Evolutionary conservation across 441 rosid genomes (phyloP).

Genomic region (Bocquillonia castaneifolia): DNA sequence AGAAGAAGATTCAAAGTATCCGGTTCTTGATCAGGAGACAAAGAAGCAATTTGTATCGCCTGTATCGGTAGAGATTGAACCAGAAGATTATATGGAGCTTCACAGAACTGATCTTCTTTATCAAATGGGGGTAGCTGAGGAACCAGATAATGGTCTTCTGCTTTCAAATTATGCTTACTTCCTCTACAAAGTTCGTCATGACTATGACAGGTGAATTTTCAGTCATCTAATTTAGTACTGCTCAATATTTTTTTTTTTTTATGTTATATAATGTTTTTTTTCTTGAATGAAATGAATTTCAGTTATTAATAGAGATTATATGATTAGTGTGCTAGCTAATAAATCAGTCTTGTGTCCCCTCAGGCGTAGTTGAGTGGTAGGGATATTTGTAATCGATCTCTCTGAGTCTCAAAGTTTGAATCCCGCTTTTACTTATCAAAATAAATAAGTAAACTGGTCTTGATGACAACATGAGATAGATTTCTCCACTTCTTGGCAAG

Average conservation of each 20-base stretch:
- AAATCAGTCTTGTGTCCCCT: too few species aligned
- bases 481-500: too few species aligned
- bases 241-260: too few species aligned
- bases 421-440: too few species aligned
- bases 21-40: slow-evolving; percentile 34
- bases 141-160: slow-evolving; percentile 56
- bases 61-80: slow-evolving; percentile 37
- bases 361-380: too few species aligned
- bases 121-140: slow-evolving; percentile 50
- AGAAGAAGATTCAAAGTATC: slow-evolving; percentile 21
- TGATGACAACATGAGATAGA: too few species aligned
- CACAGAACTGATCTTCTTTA: slow-evolving; percentile 49
- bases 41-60: slow-evolving; percentile 37
- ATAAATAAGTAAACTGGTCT: too few species aligned
- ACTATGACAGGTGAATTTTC: slow-evolving; percentile 52
- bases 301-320: too few species aligned
- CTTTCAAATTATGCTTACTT: slow-evolving; percentile 73
- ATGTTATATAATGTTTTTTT: neutral
- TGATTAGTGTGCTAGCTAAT: too few species aligned
- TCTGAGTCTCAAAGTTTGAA: too few species aligned
- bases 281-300: too few species aligned
- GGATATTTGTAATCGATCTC: too few species aligned
- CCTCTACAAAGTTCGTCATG: slow-evolving; percentile 48
- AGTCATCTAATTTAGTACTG: neutral
- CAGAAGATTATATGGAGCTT: slow-evolving; percentile 45